These are phyloP conservation scores for Suillus plorans DNA, from an alignment of 768 basidiomycete species.

Conservation along the genomic window DNA sequence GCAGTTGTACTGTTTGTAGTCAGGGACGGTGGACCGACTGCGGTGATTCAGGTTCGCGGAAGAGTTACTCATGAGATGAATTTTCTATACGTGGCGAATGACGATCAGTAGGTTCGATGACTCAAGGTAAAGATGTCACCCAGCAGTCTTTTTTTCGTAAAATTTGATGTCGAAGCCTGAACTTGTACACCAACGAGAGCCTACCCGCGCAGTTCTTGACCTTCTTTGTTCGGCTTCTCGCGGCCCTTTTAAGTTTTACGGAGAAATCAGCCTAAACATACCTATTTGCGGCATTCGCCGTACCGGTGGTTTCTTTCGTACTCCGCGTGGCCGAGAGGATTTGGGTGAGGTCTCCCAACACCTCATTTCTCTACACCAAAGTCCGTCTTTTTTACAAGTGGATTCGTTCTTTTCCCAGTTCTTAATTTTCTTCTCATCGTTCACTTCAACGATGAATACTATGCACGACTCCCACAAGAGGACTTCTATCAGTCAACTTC, in stretches of 20 bases:
- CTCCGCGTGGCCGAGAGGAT: slow-evolving; percentile 28
- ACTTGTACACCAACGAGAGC: neutral
- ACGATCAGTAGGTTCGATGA: slow-evolving; percentile 1
- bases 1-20: too few species aligned
- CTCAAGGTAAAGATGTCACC: neutral
- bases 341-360: slow-evolving; percentile 26
- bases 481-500: slow-evolving; percentile 50
- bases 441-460: slow-evolving; percentile 36
- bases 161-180: neutral
- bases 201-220: neutral
- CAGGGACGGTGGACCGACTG: neutral
- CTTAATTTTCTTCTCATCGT: slow-evolving; percentile 13
- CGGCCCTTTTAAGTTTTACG: neutral
- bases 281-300: slow-evolving; percentile 4
- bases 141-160: neutral
- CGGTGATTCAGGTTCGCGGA: neutral
- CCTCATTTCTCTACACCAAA: slow-evolving; percentile 27
- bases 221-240: neutral
- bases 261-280: slow-evolving; percentile 1
- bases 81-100: neutral
- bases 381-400: slow-evolving; percentile 21
- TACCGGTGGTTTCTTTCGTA: slow-evolving; percentile 10
- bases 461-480: slow-evolving; percentile 47
- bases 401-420: slow-evolving; percentile 6
- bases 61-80: neutral